A percentile compares a stretch with the other conserved stretches of the same genome.
These are phyloP conservation scores for Strobilomyces dryophilus DNA, from an alignment of 768 basidiomycete genomes.

Conservation along the genomic window DNA sequence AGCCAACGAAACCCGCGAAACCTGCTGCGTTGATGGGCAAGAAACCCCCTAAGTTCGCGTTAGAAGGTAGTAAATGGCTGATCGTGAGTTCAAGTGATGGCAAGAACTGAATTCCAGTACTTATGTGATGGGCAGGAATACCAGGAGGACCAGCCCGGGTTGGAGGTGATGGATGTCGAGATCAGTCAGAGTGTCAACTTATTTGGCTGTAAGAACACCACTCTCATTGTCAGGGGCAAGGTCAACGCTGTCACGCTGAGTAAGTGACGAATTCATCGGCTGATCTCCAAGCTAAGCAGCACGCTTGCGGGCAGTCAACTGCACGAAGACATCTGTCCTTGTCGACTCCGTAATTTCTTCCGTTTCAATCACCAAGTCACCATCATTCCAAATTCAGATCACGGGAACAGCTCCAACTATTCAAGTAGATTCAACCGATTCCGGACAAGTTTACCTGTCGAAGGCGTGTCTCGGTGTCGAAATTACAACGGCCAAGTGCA, in stretches of 20 bases:
- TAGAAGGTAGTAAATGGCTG: constrained; percentile 93
- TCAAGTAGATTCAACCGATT: constrained; percentile 91
- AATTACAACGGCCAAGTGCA: constrained; percentile 93
- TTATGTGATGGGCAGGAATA: constrained; percentile 61
- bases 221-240: constrained; percentile 85
- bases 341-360: constrained; percentile 93
- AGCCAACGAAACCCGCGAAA: constrained; percentile 78
- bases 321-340: constrained; percentile 81
- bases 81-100: constrained; percentile 52
- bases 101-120: neutral
- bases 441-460: constrained; percentile 91
- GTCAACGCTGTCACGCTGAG: constrained; percentile 90
- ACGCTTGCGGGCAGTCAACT: constrained; percentile 58
- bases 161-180: constrained; percentile 74
- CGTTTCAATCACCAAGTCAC: constrained; percentile 83
- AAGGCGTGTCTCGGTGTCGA: constrained; percentile 75
- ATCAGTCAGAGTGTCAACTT: constrained; percentile 84
- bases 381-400: constrained; percentile 91
- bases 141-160: constrained; percentile 72
- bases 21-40: constrained; percentile 81
- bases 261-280: constrained; percentile 28
- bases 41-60: constrained; percentile 83
- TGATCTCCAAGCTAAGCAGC: constrained; percentile 1
- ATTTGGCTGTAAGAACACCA: constrained; percentile 85
- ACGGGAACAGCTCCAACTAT: constrained; percentile 88